Evolutionary conservation across 371 early-diverging fungal genomes (phyloP).

Genomic region (Coemansia sp.): DNA sequence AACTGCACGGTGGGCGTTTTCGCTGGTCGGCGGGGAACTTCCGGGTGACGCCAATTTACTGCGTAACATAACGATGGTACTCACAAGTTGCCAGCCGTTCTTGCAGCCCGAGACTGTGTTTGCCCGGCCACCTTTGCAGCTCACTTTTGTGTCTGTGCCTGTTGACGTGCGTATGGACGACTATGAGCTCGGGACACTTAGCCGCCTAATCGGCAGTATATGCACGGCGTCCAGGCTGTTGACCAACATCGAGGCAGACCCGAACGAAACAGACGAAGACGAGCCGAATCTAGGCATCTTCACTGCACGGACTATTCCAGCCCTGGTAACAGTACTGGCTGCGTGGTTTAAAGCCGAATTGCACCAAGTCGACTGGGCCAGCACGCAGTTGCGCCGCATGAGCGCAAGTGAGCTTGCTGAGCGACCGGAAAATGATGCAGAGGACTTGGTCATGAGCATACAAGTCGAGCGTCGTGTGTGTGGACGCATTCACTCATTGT

Average conservation of each 20-base stretch:
- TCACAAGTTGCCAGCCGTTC: slow-evolving; percentile 24
- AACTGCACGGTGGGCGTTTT: slow-evolving; percentile 17
- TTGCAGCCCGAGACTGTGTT: slow-evolving; percentile 7
- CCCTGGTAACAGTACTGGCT: slow-evolving; percentile 8
- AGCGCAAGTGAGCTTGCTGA: slow-evolving; percentile 8
- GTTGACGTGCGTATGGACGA: not conserved
- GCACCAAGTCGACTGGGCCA: slow-evolving; percentile 34
- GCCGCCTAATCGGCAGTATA: slow-evolving; percentile 11
- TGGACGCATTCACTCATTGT: slow-evolving; percentile 17
- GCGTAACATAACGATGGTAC: slow-evolving; percentile 7
- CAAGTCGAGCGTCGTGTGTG: slow-evolving; percentile 35
- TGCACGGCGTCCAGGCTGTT: slow-evolving; percentile 23
- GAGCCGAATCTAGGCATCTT: slow-evolving; percentile 24
- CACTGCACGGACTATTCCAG: slow-evolving; percentile 33
- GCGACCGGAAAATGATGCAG: slow-evolving; percentile 6
- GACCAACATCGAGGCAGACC: slow-evolving; percentile 9
- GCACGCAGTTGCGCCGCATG: slow-evolving; percentile 20
- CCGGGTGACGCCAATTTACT: slow-evolving; percentile 26
- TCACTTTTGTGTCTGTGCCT: not conserved
- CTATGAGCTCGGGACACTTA: slow-evolving; percentile 17
- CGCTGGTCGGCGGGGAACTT: slow-evolving; percentile 13
- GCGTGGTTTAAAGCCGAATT: slow-evolving; percentile 29
- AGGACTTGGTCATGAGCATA: slow-evolving; percentile 22
- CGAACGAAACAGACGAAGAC: slow-evolving; percentile 9
- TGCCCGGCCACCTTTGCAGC: not conserved